Conservation (phyloP, 495 filamentous ascomycete species). For the Ramalina peruviana region DNA sequence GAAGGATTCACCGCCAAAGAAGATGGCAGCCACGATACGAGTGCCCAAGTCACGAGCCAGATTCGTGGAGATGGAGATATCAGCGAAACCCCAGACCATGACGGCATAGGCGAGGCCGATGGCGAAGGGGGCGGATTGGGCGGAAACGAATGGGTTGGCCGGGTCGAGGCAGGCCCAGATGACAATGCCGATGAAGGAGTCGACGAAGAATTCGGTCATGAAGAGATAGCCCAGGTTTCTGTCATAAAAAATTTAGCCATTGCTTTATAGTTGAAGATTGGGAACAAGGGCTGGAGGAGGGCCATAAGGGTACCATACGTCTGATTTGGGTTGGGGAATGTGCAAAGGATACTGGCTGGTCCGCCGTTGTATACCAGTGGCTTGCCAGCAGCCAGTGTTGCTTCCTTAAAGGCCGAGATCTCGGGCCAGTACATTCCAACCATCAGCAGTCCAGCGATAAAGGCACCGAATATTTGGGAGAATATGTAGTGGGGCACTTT, state of each 20-base stretch:
- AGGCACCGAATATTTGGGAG: constrained; percentile 37
- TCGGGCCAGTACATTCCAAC: constrained; percentile 37
- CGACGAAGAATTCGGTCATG: constrained; percentile 39
- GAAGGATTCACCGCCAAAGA: constrained; percentile 36
- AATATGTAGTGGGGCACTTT: constrained; percentile 40
- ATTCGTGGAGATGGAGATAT: constrained; percentile 36
- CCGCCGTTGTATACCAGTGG: constrained; percentile 30
- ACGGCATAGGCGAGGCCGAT: constrained; percentile 36
- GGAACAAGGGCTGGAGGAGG: too few relatives aligned
- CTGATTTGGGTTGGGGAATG: constrained; percentile 29
- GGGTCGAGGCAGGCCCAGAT: constrained; percentile 42
- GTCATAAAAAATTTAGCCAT: not conserved
- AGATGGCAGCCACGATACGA: constrained; percentile 41
- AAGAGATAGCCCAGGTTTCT: constrained; percentile 34
- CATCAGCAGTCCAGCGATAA: constrained; percentile 34
- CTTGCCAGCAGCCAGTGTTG: constrained; percentile 16
- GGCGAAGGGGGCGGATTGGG: constrained; percentile 29
- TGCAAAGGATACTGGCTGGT: constrained; percentile 31
- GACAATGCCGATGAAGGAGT: constrained; percentile 36
- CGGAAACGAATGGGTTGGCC: constrained; percentile 37
- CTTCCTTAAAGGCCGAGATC: constrained; percentile 26
- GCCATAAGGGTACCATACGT: constrained; percentile 16
- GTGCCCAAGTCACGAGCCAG: constrained; percentile 37
- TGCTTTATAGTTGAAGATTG: not conserved
- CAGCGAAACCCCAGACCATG: constrained; percentile 37